Evolutionary conservation across 805 yeast species (phyloP), one percentile per base, ranked within the genome.

Genomic region (Candida boleticola): DNA sequence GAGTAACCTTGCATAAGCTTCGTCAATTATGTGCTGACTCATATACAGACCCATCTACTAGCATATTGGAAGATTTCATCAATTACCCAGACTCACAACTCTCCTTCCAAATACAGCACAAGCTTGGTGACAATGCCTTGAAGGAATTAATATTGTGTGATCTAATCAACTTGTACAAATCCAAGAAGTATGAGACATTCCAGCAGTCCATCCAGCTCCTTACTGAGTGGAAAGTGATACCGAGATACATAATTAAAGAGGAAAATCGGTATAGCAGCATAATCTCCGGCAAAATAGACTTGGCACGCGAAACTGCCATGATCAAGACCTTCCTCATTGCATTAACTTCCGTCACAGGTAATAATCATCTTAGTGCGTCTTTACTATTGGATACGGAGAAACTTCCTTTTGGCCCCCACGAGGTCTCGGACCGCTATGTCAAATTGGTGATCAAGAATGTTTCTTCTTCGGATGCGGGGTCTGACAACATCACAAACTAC

Each of bases 61-160:
- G 27, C 27, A 23, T 23, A 7, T 7, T 23, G 27, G 27, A 23
- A 7, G 27, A 23, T 7, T 11, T 23, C 11, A 7, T 23, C 27
- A 23, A 23, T 11, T 7, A 7, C 27, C 11, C 27, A 7, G 27
- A 23, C 27, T 23, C 27, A 23, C 27, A 7, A 7, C 7, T 23
- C 11, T 7, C 27, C 27, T 7, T 11, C 11, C 27, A 11, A 23
- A 23, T 23, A 23, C 10, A 23, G 10, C 10, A 7, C 27, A n/a
- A n/a, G n/a, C n/a, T n/a, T n/a, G 7, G 10, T 7, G 27, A 23
- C 27, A 11, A 7, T 7, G 27, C 7, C 7, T 4, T 35, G 5
- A 4, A 60, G 20, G 44, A 51, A 4, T 35, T 58, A 9, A 26
- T 63, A 4, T 34, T 54, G 13, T 40, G 48, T 18, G 63, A 58